These are phyloP conservation scores for Salix udensis DNA, from an alignment of 345 rosid species.

Conservation along the genomic window DNA sequence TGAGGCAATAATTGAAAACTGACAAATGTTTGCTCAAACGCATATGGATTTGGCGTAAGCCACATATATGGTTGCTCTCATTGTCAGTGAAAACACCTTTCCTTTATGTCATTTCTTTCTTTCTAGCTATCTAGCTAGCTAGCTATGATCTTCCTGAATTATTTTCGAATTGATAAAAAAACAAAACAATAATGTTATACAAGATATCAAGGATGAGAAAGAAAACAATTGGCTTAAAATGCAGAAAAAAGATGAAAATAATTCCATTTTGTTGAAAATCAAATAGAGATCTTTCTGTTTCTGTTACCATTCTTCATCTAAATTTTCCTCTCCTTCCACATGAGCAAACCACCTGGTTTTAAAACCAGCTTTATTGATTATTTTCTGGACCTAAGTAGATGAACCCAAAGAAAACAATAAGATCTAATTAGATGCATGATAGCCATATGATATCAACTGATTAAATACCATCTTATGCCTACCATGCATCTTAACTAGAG, in stretches of 20 bases:
- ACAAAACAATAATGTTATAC: background rate
- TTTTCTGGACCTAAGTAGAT: background rate
- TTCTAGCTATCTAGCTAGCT: too few relatives aligned
- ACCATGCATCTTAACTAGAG: background rate
- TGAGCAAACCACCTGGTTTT: too few relatives aligned
- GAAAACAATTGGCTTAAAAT: too few relatives aligned
- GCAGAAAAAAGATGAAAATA: too few relatives aligned
- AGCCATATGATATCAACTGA: background rate
- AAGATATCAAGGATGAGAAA: too few relatives aligned
- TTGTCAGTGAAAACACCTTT: background rate
- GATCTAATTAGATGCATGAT: background rate
- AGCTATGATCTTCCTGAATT: background rate
- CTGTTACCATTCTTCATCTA: too few relatives aligned
- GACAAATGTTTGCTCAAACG: background rate
- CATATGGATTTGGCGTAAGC: background rate
- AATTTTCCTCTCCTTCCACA: too few relatives aligned
- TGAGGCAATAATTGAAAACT: slow-evolving; percentile 10
- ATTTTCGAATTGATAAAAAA: background rate
- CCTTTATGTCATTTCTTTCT: background rate
- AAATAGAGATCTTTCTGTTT: too few relatives aligned
- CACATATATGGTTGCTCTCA: background rate
- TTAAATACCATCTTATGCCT: background rate
- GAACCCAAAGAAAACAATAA: background rate
- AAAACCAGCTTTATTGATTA: background rate
- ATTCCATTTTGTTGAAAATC: too few relatives aligned